Base-by-base conservation (phyloP, 495 filamentous ascomycete species). In the Penicillium fimorum region DNA sequence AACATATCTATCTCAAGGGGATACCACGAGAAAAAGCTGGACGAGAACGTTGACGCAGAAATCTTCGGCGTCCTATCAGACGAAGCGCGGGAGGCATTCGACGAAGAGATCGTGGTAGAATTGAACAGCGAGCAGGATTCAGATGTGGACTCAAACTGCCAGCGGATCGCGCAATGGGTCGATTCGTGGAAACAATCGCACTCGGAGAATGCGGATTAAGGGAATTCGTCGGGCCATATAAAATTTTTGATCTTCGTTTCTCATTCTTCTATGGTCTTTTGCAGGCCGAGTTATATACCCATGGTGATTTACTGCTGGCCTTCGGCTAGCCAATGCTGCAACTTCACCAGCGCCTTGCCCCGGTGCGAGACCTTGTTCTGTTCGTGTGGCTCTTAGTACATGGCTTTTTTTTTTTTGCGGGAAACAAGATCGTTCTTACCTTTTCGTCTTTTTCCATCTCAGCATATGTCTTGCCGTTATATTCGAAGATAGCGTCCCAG, bases 401-500 rank as follows among this genome's bases (percentile, higher is more conserved):
- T 35, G 29, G 25, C 45, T 33, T 30, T 33, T 27, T 27, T 27
- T 27, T 27, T 27, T 32, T 24, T 15, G 25, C 30, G 20, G 15
- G 38, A 17, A 24, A 43, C 25, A 38, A 17, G 10, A 38, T 27
- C 47, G 12, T 15, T 40, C 25, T 62, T 66, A 78, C 76, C 73
- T 99, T 99, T 67, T 86, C 85, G 27, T 73, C 79, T 71, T 91
- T 90, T 46, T 90, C 88, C 94, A 99, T 99, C 76, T 99, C 94
- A 24, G 94, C 95, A 66, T 96, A 97, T 73, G 94, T 98, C 9
- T 91, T 75, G 46, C 92, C 93, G 60, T 93, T 83, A 63, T 94
- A 92, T 74, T 99, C 94, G 63, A 99, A 99, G 47, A 96, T 88
- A 0, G 95, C 84, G 68, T 99, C 94, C 94, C 95, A 97, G 12